Conservation (phyloP, 176 grass and related monocot species). For the Cenchrus fungigraminus region DNA sequence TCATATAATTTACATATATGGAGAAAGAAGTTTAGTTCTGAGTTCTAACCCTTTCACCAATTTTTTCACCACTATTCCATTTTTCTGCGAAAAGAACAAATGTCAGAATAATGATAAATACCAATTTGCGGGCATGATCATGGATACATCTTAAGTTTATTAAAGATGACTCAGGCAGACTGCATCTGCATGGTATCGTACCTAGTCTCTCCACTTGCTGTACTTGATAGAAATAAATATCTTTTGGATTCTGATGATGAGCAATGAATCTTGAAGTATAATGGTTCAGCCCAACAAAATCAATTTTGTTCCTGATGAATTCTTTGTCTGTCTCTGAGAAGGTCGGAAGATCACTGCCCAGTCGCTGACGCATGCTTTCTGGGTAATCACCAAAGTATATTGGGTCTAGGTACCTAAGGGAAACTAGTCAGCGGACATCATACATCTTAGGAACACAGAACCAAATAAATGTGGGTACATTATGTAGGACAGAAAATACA, state of each 20-base stretch:
- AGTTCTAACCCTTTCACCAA: slow-evolving; percentile 89
- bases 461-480: background rate
- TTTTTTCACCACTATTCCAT: slow-evolving; percentile 67
- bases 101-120: slow-evolving; percentile 43
- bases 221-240: slow-evolving; percentile 70
- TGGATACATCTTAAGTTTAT: slow-evolving; percentile 9
- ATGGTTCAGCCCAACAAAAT: slow-evolving; percentile 97
- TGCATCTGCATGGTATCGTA: slow-evolving; percentile 43
- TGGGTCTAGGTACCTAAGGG: slow-evolving; percentile 83
- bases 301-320: slow-evolving; percentile 80
- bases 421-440: slow-evolving; percentile 1
- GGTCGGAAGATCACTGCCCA: slow-evolving; percentile 83
- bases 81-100: slow-evolving; percentile 59
- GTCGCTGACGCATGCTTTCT: slow-evolving; percentile 73
- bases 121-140: background rate
- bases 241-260: slow-evolving; percentile 45
- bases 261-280: slow-evolving; percentile 91
- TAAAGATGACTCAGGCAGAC: slow-evolving; percentile 1
- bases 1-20: background rate
- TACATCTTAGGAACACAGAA: background rate
- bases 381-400: slow-evolving; percentile 96
- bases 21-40: background rate
- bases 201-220: slow-evolving; percentile 76
- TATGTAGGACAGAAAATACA: background rate
- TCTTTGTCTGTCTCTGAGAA: slow-evolving; percentile 91